Evolutionary conservation across 2,329 filamentous ascomycete species (phyloP).

Genomic region (Clarireedia paspali): DNA sequence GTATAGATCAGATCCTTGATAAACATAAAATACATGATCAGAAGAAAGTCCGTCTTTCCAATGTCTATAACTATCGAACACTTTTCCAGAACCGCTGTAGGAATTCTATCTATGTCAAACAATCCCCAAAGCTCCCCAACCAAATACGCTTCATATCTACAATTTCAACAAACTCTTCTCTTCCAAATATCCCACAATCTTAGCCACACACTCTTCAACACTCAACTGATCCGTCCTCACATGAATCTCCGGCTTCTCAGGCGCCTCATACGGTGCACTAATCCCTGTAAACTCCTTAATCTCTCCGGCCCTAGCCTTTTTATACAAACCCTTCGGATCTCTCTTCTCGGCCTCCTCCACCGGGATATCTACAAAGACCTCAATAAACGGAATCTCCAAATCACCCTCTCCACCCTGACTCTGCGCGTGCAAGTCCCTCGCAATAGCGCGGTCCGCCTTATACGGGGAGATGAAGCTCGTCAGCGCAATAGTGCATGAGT

Average conservation of each 20-base stretch:
- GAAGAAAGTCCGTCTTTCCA: background rate
- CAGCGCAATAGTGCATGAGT: conserved; percentile 77
- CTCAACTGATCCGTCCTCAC: conserved; percentile 75
- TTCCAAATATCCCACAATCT: conserved; percentile 75
- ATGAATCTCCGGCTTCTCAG: conserved; percentile 76
- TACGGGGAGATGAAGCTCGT: conserved; percentile 98
- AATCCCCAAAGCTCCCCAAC: background rate
- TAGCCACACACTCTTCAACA: conserved; percentile 80
- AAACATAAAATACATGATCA: background rate
- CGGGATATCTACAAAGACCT: conserved; percentile 88
- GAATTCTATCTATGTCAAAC: background rate
- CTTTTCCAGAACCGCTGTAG: background rate
- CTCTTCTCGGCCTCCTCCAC: conserved; percentile 88
- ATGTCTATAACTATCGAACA: background rate
- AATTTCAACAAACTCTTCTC: conserved; percentile 51
- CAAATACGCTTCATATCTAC: background rate
- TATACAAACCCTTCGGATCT: conserved; percentile 96
- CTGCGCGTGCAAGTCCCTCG: conserved; percentile 66
- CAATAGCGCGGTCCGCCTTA: conserved; percentile 74
- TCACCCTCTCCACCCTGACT: conserved; percentile 47
- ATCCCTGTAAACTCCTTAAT: conserved; percentile 98
- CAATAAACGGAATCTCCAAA: conserved; percentile 72
- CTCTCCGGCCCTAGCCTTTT: conserved; percentile 87
- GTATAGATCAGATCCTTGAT: background rate
- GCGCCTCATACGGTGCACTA: conserved; percentile 89